Evolutionary conservation across 78 protist genomes (phyloP).

Genomic region (Guillardia theta): DNA sequence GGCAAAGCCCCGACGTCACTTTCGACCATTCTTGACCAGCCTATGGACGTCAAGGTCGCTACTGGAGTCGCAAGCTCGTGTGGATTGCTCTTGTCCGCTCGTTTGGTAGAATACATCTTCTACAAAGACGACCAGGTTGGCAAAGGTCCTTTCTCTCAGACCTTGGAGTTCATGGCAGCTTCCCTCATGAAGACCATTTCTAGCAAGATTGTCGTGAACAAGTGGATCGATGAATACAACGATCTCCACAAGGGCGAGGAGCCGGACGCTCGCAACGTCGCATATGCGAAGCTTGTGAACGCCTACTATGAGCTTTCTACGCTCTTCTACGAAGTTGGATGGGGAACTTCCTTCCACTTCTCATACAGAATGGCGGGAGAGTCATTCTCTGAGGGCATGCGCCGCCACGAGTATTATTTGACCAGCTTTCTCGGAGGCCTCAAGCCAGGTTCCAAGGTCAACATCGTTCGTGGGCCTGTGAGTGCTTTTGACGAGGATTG

Average conservation of each 20-base stretch:
- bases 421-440: constrained; percentile 68
- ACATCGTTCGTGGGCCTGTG: neutral
- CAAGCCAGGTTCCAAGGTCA: constrained; percentile 59
- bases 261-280: neutral
- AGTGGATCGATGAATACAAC: constrained; percentile 1
- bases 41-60: neutral
- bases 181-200: neutral
- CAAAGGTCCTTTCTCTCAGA: neutral
- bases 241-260: neutral
- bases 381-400: constrained; percentile 61
- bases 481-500: neutral
- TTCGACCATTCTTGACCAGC: neutral
- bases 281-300: neutral
- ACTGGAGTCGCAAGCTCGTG: neutral
- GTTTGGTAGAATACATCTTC: neutral
- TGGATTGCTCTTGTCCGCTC: neutral
- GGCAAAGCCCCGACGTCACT: neutral
- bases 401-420: constrained; percentile 85
- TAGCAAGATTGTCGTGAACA: neutral
- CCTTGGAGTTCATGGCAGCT: neutral
- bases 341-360: constrained; percentile 94
- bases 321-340: constrained; percentile 87
- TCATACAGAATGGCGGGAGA: constrained; percentile 74
- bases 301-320: constrained; percentile 55
- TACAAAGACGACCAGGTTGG: neutral